phyloP scores from a whole-genome alignment of 768 basidiomycete genomes.

The Tulasnella calospora region DNA sequence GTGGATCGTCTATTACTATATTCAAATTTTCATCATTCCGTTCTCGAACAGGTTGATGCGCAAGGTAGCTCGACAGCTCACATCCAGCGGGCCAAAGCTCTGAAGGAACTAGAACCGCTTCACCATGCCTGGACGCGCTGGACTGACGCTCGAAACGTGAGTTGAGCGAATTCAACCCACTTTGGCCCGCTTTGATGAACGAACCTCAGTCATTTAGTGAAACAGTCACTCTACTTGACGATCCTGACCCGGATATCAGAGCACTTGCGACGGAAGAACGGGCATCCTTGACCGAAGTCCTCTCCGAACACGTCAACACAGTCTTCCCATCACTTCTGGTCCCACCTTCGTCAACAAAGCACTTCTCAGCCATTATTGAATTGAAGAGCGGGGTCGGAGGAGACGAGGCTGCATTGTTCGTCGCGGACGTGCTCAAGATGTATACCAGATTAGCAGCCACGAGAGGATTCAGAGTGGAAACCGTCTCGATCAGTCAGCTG shows the following conservation, averaged over 20 bases:
- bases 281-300: constrained; percentile 41
- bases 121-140: constrained; percentile 65
- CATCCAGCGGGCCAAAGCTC: constrained; percentile 52
- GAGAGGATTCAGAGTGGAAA: constrained; percentile 56
- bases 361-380: constrained; percentile 77
- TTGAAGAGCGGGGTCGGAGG: constrained; percentile 92
- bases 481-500: constrained; percentile 50
- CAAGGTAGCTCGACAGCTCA: constrained; percentile 48
- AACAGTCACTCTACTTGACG: constrained; percentile 56
- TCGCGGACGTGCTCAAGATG: constrained; percentile 72
- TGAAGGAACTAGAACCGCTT: constrained; percentile 67
- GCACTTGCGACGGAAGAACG: constrained; percentile 66
- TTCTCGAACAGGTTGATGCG: constrained; percentile 24
- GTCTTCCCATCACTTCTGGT: constrained; percentile 69
- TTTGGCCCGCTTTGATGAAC: not conserved
- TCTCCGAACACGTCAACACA: constrained; percentile 34
- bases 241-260: constrained; percentile 72
- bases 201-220: constrained; percentile 59
- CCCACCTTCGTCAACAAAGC: constrained; percentile 60
- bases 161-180: constrained; percentile 29
- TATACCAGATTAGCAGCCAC: constrained; percentile 61
- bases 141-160: constrained; percentile 53
- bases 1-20: not conserved
- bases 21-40: not conserved
- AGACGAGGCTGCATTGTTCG: constrained; percentile 78